Base-by-base conservation (phyloP, 257 asterid genomes). In the Agastache rugosa region DNA sequence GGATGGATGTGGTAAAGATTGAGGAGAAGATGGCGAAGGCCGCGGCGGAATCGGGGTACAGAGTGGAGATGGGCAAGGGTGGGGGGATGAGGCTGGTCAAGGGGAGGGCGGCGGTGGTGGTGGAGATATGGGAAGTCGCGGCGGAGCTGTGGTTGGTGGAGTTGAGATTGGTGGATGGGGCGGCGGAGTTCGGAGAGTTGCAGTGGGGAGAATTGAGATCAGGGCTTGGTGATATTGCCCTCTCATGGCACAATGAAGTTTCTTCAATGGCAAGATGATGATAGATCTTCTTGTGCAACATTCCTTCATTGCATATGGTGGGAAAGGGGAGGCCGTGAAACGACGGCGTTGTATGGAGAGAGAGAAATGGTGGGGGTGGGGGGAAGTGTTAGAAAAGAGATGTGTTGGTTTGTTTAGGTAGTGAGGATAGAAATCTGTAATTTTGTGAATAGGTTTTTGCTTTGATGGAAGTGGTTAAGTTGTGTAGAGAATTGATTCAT, bases 151-250 rank as follows among this genome's bases (percentile, higher is more conserved):
- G 88, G 91, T 60, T 91, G 73, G 97, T 91, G 79, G 97, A 90
- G 86, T 59, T 93, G 71, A 90, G 82, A 82, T 81, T 80, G 20
- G 75, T 78, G 25, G 93, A 85, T 48, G 90, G 91, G 3, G 88
- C 75, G 63, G 47, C 63, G 55, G 91, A 86, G 56, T 79, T 86
- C 53, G 94, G 88, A 11, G 91, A 85, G 44, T 71, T 79, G 77
- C 88, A 84, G 55, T 91, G 97, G 98, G 87, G 85, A n/a, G 91
- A 87, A 4, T 11, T 90, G 73, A 88, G 82, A 71, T 25, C 61
- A 10, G 88, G 92, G 77, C 83, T 93, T 12, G 79, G 75, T 48
- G 90, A 80, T 16, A 78, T 85, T 65, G 94, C 67, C 69, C 72
- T 82, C 17, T 84, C 92, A 4, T 88, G 89, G 91, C 79, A 83